A percentile compares a stretch with the other conserved stretches of the same genome.
phyloP scores from a whole-genome alignment of 2,329 filamentous ascomycete species.

The Fusarium ramigenum region DNA sequence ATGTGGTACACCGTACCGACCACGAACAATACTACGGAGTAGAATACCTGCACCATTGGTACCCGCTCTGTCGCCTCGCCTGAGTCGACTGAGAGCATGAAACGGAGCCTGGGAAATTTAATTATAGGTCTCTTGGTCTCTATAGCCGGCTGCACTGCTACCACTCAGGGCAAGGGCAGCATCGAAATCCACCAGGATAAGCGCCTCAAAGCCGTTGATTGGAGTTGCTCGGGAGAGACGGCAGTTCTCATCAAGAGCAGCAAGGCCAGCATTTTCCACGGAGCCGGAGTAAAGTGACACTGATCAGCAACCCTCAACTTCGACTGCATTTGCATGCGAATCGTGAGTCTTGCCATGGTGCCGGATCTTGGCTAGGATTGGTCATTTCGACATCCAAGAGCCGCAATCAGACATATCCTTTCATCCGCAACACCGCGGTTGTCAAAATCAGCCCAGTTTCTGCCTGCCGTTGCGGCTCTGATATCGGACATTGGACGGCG shows the following conservation, averaged over 20 bases:
- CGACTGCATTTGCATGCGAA: neutral
- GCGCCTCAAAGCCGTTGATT: constrained; percentile 8
- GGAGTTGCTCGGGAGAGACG: constrained; percentile 33
- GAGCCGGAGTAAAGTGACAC: neutral
- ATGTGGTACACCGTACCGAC: neutral
- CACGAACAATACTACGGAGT: neutral
- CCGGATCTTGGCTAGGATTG: constrained; percentile 15
- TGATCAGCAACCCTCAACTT: neutral
- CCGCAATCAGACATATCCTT: constrained; percentile 22
- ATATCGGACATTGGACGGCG: neutral
- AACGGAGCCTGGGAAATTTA: constrained; percentile 38
- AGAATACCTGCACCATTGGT: constrained; percentile 2
- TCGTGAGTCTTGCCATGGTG: neutral
- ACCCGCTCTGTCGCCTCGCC: constrained; percentile 31
- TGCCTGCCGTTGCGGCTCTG: constrained; percentile 6
- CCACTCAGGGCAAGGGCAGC: constrained; percentile 19
- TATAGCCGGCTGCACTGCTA: neutral
- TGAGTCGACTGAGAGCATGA: constrained; percentile 27
- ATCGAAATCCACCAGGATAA: constrained; percentile 31
- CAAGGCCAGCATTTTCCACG: constrained; percentile 8
- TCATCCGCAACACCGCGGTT: constrained; percentile 19
- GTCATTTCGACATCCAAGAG: neutral
- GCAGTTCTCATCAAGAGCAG: constrained; percentile 22
- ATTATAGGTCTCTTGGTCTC: constrained; percentile 28
- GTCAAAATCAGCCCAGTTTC: neutral